Conservation (phyloP, 2,329 filamentous ascomycete species). For the Apiospora marii region DNA sequence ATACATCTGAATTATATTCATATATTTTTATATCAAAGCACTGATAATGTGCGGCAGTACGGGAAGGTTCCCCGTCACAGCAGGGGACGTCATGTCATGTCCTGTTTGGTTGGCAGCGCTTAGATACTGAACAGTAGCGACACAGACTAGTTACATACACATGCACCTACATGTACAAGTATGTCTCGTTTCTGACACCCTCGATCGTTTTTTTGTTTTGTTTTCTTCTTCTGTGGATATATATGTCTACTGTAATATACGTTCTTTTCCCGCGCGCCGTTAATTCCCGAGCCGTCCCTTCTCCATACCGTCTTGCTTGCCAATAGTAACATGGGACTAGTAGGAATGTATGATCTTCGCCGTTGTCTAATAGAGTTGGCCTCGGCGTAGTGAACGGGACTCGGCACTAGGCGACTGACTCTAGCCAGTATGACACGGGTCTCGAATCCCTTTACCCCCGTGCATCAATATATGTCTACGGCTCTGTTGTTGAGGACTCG, state of each 20-base stretch:
- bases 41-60: neutral
- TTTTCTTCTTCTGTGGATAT: neutral
- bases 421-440: neutral
- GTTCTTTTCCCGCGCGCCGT: neutral
- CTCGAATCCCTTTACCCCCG: neutral
- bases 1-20: too few relatives aligned
- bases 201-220: too few relatives aligned
- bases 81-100: neutral
- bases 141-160: neutral
- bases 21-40: neutral
- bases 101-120: neutral
- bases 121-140: neutral
- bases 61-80: neutral
- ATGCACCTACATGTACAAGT: neutral
- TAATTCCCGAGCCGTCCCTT: constrained; percentile 2
- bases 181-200: neutral
- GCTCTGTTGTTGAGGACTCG: neutral
- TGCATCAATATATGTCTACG: neutral
- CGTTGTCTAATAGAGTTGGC: neutral
- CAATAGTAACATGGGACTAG: neutral
- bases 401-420: neutral
- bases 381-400: neutral
- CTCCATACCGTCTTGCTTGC: neutral
- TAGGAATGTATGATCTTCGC: neutral
- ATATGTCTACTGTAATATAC: neutral